Conservation (phyloP, 2,329 filamentous ascomycete species). For the Fusarium ramigenum region DNA sequence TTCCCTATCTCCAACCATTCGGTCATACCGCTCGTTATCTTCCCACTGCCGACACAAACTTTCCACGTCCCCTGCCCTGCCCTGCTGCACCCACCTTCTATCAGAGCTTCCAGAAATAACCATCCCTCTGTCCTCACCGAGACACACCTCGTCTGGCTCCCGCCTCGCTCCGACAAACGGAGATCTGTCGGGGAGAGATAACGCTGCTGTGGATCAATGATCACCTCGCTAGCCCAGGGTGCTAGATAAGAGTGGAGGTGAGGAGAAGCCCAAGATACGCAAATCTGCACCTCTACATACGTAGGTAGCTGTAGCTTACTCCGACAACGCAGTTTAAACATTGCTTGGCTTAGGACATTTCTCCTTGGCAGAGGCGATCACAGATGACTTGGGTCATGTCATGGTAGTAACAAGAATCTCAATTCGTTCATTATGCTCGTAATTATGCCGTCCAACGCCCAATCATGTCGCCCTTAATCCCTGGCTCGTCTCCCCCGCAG, state of each 20-base stretch:
- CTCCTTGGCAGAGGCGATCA: conserved; percentile 9
- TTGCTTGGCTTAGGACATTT: neutral
- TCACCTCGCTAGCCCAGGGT: conserved; percentile 3
- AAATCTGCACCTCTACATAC: neutral
- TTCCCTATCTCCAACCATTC: conserved; percentile 7
- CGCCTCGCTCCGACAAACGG: conserved; percentile 11
- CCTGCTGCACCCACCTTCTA: conserved; percentile 10
- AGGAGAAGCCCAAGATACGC: conserved; percentile 1
- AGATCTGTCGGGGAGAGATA: conserved; percentile 26
- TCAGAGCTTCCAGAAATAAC: conserved; percentile 26
- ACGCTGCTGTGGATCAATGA: conserved; percentile 6
- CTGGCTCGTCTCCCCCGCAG: conserved; percentile 16
- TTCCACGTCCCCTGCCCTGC: neutral
- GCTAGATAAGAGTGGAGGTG: conserved; percentile 27
- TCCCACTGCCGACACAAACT: neutral
- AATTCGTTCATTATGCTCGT: conserved; percentile 29
- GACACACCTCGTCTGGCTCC: conserved; percentile 3
- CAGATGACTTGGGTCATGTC: neutral
- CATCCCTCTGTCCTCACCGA: conserved; percentile 11
- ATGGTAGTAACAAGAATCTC: conserved; percentile 1
- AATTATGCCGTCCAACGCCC: conserved; percentile 12
- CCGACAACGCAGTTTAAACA: conserved; percentile 17
- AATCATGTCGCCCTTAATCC: conserved; percentile 13
- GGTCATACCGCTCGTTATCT: conserved; percentile 3
- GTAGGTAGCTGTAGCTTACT: neutral